Evolutionary conservation across 2,329 filamentous ascomycete species (phyloP).

Genomic region (Penicillium fuscoglaucum): DNA sequence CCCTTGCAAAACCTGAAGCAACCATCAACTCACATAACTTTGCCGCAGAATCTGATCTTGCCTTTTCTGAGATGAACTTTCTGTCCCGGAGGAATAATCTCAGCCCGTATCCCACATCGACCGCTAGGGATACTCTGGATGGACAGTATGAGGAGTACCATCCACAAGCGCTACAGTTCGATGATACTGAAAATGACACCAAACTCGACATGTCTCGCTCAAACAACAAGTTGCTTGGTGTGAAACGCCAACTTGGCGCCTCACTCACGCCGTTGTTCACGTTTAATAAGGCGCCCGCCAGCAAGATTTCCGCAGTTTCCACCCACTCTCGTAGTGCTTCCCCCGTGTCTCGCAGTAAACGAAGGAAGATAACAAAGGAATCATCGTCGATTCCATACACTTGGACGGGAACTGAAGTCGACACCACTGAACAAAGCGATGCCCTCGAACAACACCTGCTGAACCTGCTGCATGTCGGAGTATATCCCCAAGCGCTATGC

Average conservation of each 20-base stretch:
- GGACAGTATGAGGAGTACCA: neutral
- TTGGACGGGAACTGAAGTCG: constrained; percentile 11
- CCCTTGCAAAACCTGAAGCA: neutral
- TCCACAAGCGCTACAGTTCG: neutral
- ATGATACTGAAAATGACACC: neutral
- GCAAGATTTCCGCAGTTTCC: neutral
- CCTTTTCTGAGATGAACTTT: constrained; percentile 29
- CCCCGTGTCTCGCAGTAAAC: neutral
- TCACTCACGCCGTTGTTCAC: neutral
- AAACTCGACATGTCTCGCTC: neutral
- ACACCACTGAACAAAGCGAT: neutral
- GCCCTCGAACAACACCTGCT: constrained; percentile 15
- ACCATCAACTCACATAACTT: neutral
- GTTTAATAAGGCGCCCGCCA: neutral
- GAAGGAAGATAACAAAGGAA: neutral
- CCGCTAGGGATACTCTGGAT: neutral
- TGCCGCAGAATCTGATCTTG: constrained; percentile 15
- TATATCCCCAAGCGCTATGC: constrained; percentile 5
- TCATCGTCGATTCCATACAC: constrained; percentile 13
- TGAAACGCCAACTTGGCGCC: neutral
- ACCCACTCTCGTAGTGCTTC: no score
- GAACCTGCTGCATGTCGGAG: constrained; percentile 16
- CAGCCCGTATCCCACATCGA: neutral
- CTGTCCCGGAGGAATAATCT: constrained; percentile 10
- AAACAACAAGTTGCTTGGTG: neutral